Conservation (phyloP, 2,329 filamentous ascomycete genomes). For the Diaporthe amygdali region DNA sequence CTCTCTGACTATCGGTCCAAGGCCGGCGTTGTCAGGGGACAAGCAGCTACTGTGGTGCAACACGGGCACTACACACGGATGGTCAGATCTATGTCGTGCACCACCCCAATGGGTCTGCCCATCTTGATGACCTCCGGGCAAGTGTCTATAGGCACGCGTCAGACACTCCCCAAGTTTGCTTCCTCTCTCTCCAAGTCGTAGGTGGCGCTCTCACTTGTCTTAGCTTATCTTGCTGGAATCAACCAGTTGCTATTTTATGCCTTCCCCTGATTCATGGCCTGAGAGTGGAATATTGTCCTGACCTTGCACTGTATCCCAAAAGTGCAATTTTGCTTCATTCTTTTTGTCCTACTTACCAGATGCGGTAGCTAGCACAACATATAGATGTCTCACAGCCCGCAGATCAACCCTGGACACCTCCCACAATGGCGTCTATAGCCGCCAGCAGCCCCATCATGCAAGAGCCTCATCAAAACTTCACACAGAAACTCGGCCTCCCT, state of each 20-base stretch:
- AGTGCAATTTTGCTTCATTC: not conserved
- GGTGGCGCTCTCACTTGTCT: not conserved
- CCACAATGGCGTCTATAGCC: not conserved
- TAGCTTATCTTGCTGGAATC: not conserved
- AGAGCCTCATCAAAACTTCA: not conserved
- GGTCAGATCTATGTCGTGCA: not conserved
- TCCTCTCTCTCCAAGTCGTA: not conserved
- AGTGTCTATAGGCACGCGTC: not conserved
- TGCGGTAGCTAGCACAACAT: not conserved
- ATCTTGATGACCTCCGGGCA: conserved; percentile 17
- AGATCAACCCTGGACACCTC: not conserved
- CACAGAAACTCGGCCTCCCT: conserved; percentile 34
- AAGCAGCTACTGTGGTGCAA: not conserved
- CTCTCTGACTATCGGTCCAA: not conserved
- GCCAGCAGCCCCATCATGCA: not conserved
- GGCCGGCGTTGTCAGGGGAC: not conserved
- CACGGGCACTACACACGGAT: not conserved
- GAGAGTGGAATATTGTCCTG: not conserved
- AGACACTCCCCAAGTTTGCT: not conserved
- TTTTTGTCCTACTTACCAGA: conserved; percentile 1
- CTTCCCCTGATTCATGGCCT: conserved; percentile 1
- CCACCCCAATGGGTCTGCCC: not conserved
- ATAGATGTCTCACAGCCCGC: not conserved
- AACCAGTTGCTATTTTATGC: not conserved
- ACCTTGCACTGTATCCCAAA: not conserved